Evolutionary conservation across 495 filamentous ascomycete species (phyloP).

Genomic region (Daldinia loculata): DNA sequence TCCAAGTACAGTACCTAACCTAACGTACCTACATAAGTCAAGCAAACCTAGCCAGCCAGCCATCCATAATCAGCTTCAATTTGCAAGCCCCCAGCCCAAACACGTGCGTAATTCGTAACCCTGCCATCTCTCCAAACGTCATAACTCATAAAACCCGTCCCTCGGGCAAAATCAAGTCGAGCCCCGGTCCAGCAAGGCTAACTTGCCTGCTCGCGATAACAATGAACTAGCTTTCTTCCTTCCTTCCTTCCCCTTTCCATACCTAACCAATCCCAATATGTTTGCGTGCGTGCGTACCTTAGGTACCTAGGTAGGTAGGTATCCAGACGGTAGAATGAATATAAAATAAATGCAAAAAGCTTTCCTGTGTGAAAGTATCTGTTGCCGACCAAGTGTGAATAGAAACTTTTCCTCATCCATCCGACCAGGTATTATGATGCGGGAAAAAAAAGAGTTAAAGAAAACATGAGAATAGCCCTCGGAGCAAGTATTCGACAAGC

Average conservation of each 20-base stretch:
- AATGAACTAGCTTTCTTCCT: too few species aligned
- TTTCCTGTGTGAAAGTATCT: too few species aligned
- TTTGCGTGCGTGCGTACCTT: too few species aligned
- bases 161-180: neutral
- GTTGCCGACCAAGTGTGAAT: too few species aligned
- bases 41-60: neutral
- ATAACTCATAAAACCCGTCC: conserved; percentile 23
- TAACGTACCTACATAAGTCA: neutral
- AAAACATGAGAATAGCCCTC: neutral
- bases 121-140: conserved; percentile 18
- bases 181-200: conserved; percentile 26
- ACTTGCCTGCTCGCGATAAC: conserved; percentile 2
- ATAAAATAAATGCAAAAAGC: too few species aligned
- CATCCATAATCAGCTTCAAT: neutral
- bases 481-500: conserved; percentile 9
- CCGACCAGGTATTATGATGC: neutral
- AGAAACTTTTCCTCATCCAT: conserved; percentile 20
- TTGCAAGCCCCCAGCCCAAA: neutral
- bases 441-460: neutral
- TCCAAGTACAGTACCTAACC: neutral
- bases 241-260: too few species aligned
- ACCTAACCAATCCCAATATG: too few species aligned
- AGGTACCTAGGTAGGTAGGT: too few species aligned
- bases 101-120: neutral
- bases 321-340: too few species aligned